Conservation (phyloP, 805 yeast species). For the Saccharomycopsis capsularis region DNA sequence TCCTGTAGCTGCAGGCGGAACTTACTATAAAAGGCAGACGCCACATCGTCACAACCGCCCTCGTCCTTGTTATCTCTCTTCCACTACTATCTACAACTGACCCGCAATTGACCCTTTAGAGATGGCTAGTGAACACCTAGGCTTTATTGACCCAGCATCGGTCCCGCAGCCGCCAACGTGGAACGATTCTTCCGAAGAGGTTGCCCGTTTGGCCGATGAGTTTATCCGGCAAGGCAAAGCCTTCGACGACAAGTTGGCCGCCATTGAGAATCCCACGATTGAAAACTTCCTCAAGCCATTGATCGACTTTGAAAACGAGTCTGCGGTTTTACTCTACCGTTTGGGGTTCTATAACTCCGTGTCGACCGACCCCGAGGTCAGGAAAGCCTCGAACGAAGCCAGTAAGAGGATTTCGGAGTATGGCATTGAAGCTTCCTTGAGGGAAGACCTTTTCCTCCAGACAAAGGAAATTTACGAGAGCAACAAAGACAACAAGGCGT, state of each 20-base stretch:
- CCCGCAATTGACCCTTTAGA: too few species aligned
- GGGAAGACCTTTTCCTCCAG: slow-evolving; percentile 57
- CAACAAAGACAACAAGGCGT: slow-evolving; percentile 23
- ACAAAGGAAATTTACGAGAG: slow-evolving; percentile 45
- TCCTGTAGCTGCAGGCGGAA: too few species aligned
- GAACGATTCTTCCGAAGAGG: slow-evolving; percentile 48
- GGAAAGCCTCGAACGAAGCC: slow-evolving; percentile 64
- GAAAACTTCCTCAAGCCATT: slow-evolving; percentile 51
- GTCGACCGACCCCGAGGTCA: slow-evolving; percentile 45
- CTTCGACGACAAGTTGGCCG: slow-evolving; percentile 49
- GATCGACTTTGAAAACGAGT: slow-evolving; percentile 43
- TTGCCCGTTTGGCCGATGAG: slow-evolving; percentile 36
- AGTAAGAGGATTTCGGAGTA: slow-evolving; percentile 50
- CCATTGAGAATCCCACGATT: slow-evolving; percentile 42
- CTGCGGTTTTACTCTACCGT: slow-evolving; percentile 38
- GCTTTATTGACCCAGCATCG: too few species aligned
- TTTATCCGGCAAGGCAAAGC: slow-evolving; percentile 37
- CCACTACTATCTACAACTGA: too few species aligned
- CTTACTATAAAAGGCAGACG: too few species aligned
- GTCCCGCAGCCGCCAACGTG: slow-evolving; percentile 49
- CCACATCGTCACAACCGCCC: too few species aligned
- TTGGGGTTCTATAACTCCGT: slow-evolving; percentile 70
- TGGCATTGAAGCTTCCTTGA: slow-evolving; percentile 54
- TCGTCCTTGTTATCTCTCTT: too few species aligned
- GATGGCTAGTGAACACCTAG: too few species aligned